Evolutionary conservation across 768 basidiomycete species (phyloP), one percentile per base, ranked within the genome.

Genomic region (Tephrocybe rancida): DNA sequence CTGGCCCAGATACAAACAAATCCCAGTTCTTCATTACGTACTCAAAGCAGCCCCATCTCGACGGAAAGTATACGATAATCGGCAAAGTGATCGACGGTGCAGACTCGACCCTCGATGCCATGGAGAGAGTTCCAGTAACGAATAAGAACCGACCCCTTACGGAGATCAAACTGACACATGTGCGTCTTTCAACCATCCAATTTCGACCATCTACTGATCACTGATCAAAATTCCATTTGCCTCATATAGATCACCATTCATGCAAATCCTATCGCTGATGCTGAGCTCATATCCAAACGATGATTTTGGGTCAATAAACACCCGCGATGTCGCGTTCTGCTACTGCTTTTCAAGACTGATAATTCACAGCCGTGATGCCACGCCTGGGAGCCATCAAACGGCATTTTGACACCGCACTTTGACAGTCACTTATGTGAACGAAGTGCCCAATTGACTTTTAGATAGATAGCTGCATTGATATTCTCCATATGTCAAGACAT

Each of bases 81-180:
- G 96, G 94, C 52, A 93, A 90, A 77, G 95, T 99, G n/a, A 98
- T 99, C 60, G 97, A 99, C 65, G 97, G 97, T 18, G 83, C 82
- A n/a, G 95, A 99, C 66, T 85, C 92, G 3, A 92, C 95, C 4
- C 73, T 99, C 41, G 97, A 98, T 62, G 80, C 82, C n/a, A 93
- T 98, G 83, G 97, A 98, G 68, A 84, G 87, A 21, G 86, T 88
- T 0, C 93, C 94, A 1, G 96, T 98, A 52, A 93, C 84, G 66
- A 79, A 85, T 54, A 99, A 98, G 73, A 94, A 94, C 68, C 74
- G 91, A 54, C 97, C 97, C 1, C 69, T 93, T 27, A 81, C 76
- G 39, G 94, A 97, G 62, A 90, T 99, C 69, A 92, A 84, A 66
- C 70, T 97, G 56, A 83, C 81, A 24, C 80, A 84, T 68, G 95